Base-by-base conservation (phyloP, 176 grass and related monocot species). In the Melocanna baccifera region DNA sequence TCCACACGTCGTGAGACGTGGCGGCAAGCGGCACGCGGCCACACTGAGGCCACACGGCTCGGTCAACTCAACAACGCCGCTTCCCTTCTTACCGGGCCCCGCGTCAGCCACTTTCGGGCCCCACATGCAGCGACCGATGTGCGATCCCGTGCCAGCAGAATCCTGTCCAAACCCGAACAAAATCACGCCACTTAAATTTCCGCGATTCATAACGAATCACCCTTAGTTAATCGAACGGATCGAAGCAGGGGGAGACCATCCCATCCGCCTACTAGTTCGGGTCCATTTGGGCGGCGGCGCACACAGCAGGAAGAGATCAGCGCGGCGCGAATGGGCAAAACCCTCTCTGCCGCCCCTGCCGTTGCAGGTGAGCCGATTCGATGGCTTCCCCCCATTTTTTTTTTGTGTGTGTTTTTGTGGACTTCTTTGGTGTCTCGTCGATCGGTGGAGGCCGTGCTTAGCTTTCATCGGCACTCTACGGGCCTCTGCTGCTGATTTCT, bases 131-230 rank as follows among this genome's bases (percentile, higher is more conserved):
- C 0, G 74, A 82, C 73, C 56, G 67, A 82, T 32, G 32, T 28
- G 34, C 63, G 16, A 13, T 29, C 28, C 75, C 36, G 55, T 87
- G 43, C 79, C 71, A 39, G 63, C 71, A 65, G 69, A 64, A 46
- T 77, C 37, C 39, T 77, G 83, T 75, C 77, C 20, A 34, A 5
- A 42, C 37, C 61, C 11, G 28, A 26, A 25, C 69, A 18, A 80
- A 85, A 78, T 90, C 83, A 76, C 15, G 28, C 64, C 83, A 77
- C 78, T 90, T 80, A 84, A 78, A 85, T 82, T 25, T 57, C 32
- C 70, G 6, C 70, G 64, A 59, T 43, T 88, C 76, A 71, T 81
- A 90, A 83, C 74, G 46, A 84, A 57, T 53, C 55, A 76, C 32
- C 70, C 45, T 8, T 53, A 28, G 10, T 62, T 82, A 77, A 76